Conservation (phyloP, 2,329 filamentous ascomycete genomes). For the Zelopaecilomyces penicillatus region DNA sequence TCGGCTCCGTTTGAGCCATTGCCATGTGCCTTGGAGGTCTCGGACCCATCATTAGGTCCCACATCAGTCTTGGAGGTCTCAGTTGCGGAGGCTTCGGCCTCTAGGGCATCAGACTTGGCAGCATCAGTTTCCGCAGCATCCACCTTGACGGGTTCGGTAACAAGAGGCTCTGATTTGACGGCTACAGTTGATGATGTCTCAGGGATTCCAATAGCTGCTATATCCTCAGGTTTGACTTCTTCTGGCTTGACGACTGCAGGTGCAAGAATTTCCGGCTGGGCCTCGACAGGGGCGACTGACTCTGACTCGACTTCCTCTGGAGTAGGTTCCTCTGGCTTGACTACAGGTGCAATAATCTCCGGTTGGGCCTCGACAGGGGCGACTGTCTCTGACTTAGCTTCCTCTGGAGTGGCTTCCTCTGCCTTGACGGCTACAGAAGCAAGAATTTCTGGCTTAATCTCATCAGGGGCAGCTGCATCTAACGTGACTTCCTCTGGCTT, state of each 20-base stretch:
- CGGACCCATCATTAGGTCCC: conserved; percentile 6
- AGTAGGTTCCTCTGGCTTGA: no score
- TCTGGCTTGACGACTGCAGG: no score
- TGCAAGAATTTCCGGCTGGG: no score
- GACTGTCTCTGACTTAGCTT: not conserved
- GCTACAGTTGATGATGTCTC: no score
- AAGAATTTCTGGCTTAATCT: conserved; percentile 2
- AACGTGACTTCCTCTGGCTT: not conserved
- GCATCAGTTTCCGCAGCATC: conserved; percentile 9
- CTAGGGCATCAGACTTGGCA: conserved; percentile 6
- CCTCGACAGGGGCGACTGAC: no score
- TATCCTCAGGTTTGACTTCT: no score
- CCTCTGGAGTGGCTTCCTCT: conserved; percentile 1
- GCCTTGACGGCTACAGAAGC: conserved; percentile 3
- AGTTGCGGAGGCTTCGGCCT: conserved; percentile 8
- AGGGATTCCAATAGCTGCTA: no score
- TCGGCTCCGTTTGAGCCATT: not conserved
- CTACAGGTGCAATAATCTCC: no score
- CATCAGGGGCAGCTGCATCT: not conserved
- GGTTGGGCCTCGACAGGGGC: no score
- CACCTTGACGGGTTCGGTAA: conserved; percentile 13
- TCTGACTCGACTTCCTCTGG: no score
- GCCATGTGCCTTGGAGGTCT: conserved; percentile 12
- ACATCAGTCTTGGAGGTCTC: conserved; percentile 12
- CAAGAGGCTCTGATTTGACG: not conserved